phyloP scores from a whole-genome alignment of 1,284 basidiomycete species.

The Leucoagaricus sp. region DNA sequence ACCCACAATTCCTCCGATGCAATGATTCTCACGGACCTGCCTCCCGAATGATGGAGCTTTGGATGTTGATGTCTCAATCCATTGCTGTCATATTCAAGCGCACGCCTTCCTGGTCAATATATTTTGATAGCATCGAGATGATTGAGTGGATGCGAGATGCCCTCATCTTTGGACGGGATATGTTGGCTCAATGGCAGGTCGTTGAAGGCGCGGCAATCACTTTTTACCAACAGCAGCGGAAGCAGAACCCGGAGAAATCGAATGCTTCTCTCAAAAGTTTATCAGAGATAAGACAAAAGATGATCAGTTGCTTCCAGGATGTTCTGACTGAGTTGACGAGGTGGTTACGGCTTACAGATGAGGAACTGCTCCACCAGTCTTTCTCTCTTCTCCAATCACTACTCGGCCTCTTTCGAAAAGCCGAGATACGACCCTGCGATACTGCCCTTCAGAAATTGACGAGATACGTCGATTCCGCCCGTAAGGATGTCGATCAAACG shows the following conservation, averaged over 20 bases:
- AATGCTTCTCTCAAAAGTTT: conserved; percentile 28
- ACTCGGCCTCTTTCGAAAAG: conserved; percentile 66
- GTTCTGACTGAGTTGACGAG: conserved; percentile 77
- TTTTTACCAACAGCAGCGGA: conserved; percentile 9
- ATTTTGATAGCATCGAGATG: conserved; percentile 84
- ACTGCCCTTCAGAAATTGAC: conserved; percentile 56
- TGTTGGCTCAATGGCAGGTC: conserved; percentile 77
- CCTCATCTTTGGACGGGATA: conserved; percentile 85
- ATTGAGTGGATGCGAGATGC: conserved; percentile 97
- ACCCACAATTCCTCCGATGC: conserved; percentile 53
- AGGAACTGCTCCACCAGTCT: conserved; percentile 86
- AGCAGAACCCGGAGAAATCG: conserved; percentile 21
- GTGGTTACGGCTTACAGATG: conserved; percentile 91
- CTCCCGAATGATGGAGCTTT: conserved; percentile 67
- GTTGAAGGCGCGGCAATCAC: conserved; percentile 70
- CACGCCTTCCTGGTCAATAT: conserved; percentile 81
- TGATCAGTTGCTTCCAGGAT: conserved; percentile 78
- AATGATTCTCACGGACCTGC: conserved; percentile 46
- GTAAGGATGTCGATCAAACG: conserved; percentile 40
- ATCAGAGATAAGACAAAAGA: conserved; percentile 61
- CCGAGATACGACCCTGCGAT: conserved; percentile 50
- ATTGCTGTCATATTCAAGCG: conserved; percentile 83
- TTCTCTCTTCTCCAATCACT: conserved; percentile 81
- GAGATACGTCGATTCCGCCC: conserved; percentile 59
- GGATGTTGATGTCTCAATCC: conserved; percentile 81